Conservation (phyloP, 768 basidiomycete species). For the Tricholoma matsutake region DNA sequence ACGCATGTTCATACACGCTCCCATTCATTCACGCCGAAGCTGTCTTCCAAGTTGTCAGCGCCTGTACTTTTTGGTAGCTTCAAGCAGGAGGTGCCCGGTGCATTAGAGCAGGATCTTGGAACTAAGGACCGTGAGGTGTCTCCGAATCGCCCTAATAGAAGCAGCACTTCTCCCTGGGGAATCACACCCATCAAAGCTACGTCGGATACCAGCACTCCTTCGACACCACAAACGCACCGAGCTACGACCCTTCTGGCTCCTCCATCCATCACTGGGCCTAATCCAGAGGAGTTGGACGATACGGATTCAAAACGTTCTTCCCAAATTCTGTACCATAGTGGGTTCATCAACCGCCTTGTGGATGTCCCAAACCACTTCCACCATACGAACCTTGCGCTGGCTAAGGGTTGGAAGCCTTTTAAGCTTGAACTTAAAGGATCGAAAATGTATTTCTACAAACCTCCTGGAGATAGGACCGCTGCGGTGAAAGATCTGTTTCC, state of each 20-base stretch:
- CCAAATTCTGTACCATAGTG: constrained; percentile 72
- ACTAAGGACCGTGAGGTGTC: constrained; percentile 11
- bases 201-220: constrained; percentile 1
- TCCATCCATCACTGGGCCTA: constrained; percentile 45
- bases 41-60: constrained; percentile 64
- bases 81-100: constrained; percentile 51
- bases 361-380: constrained; percentile 41
- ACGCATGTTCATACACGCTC: constrained; percentile 59
- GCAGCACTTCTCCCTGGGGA: constrained; percentile 12
- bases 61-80: constrained; percentile 55
- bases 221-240: constrained; percentile 9
- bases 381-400: constrained; percentile 34
- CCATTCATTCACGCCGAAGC: constrained; percentile 68
- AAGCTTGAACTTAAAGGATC: constrained; percentile 82
- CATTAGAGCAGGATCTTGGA: constrained; percentile 35
- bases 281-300: constrained; percentile 26
- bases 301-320: constrained; percentile 57
- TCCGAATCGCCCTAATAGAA: constrained; percentile 1
- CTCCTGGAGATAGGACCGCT: constrained; percentile 61
- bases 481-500: constrained; percentile 78
- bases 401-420: constrained; percentile 84
- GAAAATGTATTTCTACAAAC: constrained; percentile 85
- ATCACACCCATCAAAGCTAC: constrained; percentile 1
- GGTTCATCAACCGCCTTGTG: constrained; percentile 73
- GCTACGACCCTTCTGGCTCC: constrained; percentile 44